Evolutionary conservation across 257 asterid species (phyloP), one percentile per base, ranked within the genome.

Genomic region (Plantago ovata): DNA sequence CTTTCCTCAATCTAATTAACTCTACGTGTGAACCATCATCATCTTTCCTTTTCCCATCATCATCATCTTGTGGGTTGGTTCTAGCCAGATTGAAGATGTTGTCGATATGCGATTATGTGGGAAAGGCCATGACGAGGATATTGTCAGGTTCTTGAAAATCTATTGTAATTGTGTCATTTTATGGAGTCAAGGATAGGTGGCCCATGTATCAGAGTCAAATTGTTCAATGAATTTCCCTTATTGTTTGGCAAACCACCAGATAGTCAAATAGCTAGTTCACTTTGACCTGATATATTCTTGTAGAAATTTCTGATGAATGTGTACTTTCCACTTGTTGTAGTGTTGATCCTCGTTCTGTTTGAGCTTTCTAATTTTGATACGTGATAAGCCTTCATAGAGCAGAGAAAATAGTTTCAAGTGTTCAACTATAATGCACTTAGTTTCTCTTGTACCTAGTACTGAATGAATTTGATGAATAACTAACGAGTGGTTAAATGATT

Each of bases 201-300:
- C 76, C 96, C 8, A 84, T 90, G 95, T 79, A 74, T 68, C 94
- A 87, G 68, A 91, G 75, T 21, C 82, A 86, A 90, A 48, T 90
- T 75, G 2, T 84, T 76, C 21, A 95, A 87, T 53, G 98, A 90
- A 48, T 90, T 87, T 66, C 98, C 98, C 0, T 70, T 87, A 58
- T 64, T 82, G 71, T 84, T 84, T 64, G 76, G 70, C 40, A 83
- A 66, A 58, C 83, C n/a, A n/a, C n/a, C 79, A 62, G 95, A n/a
- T n/a, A 84, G 58, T 23, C 66, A n/a, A n/a, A n/a, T 39, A 68
- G n/a, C n/a, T n/a, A n/a, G 67, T 62, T 75, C 69, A 1, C 61
- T 60, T 39, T 80, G 60, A 74, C 22, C 22, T 38, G 60, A 3
- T 21, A 11, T 32, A 18, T 22, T 72, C 52, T 59, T 65, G 66